A percentile compares a stretch with the other conserved stretches of the same genome.
Evolutionary conservation across 495 filamentous ascomycete species (phyloP).

Genomic region (Tuber calosporum): DNA sequence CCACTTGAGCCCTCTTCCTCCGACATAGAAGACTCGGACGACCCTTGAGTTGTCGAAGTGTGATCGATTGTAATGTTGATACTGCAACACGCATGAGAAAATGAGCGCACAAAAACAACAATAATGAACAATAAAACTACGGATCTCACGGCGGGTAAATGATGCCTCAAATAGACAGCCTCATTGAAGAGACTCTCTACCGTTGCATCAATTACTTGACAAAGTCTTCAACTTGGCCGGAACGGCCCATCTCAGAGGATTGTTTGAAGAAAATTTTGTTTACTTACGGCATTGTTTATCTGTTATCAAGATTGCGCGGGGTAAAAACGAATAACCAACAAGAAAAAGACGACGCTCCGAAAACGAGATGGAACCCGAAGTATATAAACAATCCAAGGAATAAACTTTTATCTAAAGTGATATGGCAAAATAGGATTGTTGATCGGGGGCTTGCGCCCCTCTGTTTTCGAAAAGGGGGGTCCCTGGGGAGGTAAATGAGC

Average conservation of each 20-base stretch:
- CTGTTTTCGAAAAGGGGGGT: slow-evolving; percentile 22
- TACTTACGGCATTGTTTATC: slow-evolving; percentile 41
- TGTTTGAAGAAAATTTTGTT: slow-evolving; percentile 23
- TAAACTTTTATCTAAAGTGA: background rate
- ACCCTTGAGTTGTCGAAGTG: slow-evolving; percentile 41
- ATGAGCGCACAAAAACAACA: background rate
- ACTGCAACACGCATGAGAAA: slow-evolving; percentile 17
- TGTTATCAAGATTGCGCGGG: slow-evolving; percentile 26
- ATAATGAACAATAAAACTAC: background rate
- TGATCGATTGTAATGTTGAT: slow-evolving; percentile 43
- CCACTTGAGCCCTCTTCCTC: slow-evolving; percentile 40
- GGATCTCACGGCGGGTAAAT: background rate
- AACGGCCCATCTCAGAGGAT: background rate
- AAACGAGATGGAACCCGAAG: background rate
- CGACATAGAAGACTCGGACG: slow-evolving; percentile 36
- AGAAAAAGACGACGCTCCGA: background rate
- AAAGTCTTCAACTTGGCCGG: background rate
- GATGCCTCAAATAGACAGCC: background rate
- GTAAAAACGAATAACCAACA: slow-evolving; percentile 11
- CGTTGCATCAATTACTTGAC: slow-evolving; percentile 4
- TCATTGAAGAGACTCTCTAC: background rate
- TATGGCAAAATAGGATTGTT: background rate
- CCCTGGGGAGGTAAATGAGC: slow-evolving; percentile 8
- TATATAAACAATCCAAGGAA: background rate
- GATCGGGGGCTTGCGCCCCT: slow-evolving; percentile 27